Percentiles rank a stretch among this genome's conserved stretches.
These are phyloP conservation scores for Purpureocillium takamizusanense DNA, from an alignment of 2,329 filamentous ascomycete species.

Conservation along the genomic window DNA sequence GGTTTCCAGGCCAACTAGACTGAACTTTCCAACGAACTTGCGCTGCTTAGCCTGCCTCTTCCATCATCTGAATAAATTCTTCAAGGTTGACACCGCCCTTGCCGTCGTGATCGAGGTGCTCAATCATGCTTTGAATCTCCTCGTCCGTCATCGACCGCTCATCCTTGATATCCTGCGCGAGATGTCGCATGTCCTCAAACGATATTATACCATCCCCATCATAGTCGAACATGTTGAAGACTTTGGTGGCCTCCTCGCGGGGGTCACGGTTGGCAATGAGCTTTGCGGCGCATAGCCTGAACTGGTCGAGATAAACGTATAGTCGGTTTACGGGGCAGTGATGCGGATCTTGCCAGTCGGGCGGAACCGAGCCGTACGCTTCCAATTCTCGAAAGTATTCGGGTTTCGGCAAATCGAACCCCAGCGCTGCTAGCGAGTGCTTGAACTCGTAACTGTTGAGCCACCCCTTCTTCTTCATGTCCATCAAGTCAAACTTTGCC, in stretches of 20 bases:
- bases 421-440: slow-evolving; percentile 89
- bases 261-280: slow-evolving; percentile 79
- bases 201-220: slow-evolving; percentile 88
- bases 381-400: slow-evolving; percentile 78
- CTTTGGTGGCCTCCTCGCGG: slow-evolving; percentile 79
- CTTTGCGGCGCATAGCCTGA: slow-evolving; percentile 65
- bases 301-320: slow-evolving; percentile 44
- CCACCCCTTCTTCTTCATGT: slow-evolving; percentile 87
- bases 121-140: slow-evolving; percentile 91
- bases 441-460: slow-evolving; percentile 98
- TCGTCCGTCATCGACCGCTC: slow-evolving; percentile 72
- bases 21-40: no score
- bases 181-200: slow-evolving; percentile 75
- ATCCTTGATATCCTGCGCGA: slow-evolving; percentile 86
- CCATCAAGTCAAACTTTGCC: slow-evolving; percentile 79
- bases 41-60: slow-evolving; percentile 25
- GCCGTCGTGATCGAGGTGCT: slow-evolving; percentile 92
- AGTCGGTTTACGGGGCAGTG: slow-evolving; percentile 34
- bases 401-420: slow-evolving; percentile 81
- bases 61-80: slow-evolving; percentile 59
- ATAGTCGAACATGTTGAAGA: slow-evolving; percentile 88
- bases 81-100: slow-evolving; percentile 70
- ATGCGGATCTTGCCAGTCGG: slow-evolving; percentile 40
- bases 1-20: no score
- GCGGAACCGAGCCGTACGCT: slow-evolving; percentile 66